Percentiles rank a stretch among this genome's conserved stretches.
Evolutionary conservation across 441 rosid species (phyloP).

Genomic region (Pelargonium cotyledonis): DNA sequence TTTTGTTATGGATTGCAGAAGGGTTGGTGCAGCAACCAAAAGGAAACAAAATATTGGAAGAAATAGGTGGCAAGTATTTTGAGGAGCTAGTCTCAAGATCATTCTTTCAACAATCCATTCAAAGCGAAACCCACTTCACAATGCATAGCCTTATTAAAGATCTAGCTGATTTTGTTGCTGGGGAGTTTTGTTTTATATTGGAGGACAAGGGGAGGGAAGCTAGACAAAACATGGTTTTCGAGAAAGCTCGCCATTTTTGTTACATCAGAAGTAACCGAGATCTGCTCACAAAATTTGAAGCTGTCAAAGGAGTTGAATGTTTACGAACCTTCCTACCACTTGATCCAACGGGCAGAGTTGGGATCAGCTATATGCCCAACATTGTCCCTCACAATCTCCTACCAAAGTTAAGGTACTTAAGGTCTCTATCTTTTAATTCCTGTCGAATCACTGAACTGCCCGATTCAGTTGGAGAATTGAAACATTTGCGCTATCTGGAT

Average conservation of each 20-base stretch:
- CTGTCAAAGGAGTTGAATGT: constrained; percentile 13
- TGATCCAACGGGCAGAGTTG: constrained; percentile 16
- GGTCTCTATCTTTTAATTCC: constrained; percentile 26
- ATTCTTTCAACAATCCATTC: constrained; percentile 18
- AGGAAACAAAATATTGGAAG: constrained; percentile 17
- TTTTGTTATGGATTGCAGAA: constrained; percentile 29
- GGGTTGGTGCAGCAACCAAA: constrained; percentile 20
- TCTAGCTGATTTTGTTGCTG: constrained; percentile 27
- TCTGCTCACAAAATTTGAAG: constrained; percentile 14
- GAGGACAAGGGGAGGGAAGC: constrained; percentile 14
- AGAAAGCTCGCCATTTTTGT: constrained; percentile 29
- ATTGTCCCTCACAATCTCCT: constrained; percentile 13
- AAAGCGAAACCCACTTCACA: neutral
- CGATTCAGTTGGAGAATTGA: constrained; percentile 28
- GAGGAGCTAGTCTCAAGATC: constrained; percentile 24
- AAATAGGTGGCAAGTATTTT: constrained; percentile 22
- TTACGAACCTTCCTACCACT: constrained; percentile 32
- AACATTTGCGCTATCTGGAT: constrained; percentile 28
- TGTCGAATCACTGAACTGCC: constrained; percentile 22
- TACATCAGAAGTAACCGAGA: constrained; percentile 13
- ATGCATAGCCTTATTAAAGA: constrained; percentile 32
- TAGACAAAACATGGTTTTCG: neutral
- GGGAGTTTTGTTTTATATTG: constrained; percentile 23
- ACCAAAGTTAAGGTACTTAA: constrained; percentile 15
- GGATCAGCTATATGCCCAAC: constrained; percentile 14